Conservation (phyloP, 176 grass and related monocot species). For the Avena insularis region DNA sequence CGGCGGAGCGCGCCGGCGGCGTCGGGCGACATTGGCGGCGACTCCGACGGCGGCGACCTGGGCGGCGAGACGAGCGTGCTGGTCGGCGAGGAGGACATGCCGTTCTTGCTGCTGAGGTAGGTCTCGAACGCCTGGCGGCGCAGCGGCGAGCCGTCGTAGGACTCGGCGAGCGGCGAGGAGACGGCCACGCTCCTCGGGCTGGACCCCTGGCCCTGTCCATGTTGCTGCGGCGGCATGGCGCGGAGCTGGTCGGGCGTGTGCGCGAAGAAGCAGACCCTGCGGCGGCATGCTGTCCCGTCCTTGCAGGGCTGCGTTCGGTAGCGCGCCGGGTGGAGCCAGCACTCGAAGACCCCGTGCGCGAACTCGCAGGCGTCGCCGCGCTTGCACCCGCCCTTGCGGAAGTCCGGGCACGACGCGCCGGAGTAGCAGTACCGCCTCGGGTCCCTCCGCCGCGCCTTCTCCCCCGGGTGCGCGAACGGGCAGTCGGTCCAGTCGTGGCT, state of each 20-base stretch:
- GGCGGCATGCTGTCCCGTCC: conserved; percentile 69
- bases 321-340: conserved; percentile 87
- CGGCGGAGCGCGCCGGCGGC: conserved; percentile 41
- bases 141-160: conserved; percentile 85
- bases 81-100: conserved; percentile 67
- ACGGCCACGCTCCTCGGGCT: conserved; percentile 41
- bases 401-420: conserved; percentile 70
- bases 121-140: conserved; percentile 63
- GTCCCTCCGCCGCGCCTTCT: conserved; percentile 68
- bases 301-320: conserved; percentile 94
- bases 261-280: conserved; percentile 94
- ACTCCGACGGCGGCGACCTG: conserved; percentile 63
- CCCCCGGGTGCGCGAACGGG: conserved; percentile 76
- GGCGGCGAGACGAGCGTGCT: conserved; percentile 80
- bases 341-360: conserved; percentile 85
- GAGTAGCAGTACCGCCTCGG: conserved; percentile 71
- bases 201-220: not conserved
- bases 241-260: conserved; percentile 82
- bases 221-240: conserved; percentile 37
- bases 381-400: conserved; percentile 66
- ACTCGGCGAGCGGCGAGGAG: conserved; percentile 50
- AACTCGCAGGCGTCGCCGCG: conserved; percentile 77
- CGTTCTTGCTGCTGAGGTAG: conserved; percentile 57
- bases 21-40: conserved; percentile 74
- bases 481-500: conserved; percentile 80